Evolutionary conservation across 495 filamentous ascomycete species (phyloP).

Genomic region (Niebla homalea): DNA sequence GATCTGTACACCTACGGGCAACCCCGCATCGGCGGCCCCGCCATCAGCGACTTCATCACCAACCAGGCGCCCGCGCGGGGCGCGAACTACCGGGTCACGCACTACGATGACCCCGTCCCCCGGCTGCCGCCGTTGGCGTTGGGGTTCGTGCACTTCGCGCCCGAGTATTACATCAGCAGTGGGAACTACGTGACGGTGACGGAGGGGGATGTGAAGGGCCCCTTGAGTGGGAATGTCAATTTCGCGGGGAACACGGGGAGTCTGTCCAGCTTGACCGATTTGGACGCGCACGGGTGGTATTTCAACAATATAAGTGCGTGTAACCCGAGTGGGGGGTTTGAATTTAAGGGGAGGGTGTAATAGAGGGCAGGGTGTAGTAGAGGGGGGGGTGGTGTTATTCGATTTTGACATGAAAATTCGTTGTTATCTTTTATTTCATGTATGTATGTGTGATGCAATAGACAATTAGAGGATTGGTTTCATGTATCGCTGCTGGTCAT

Average conservation of each 20-base stretch:
- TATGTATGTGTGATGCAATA: too few relatives aligned
- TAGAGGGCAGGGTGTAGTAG: too few relatives aligned
- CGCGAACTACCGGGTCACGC: conserved; percentile 51
- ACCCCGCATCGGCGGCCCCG: conserved; percentile 51
- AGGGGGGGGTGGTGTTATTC: too few relatives aligned
- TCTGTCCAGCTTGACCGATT: conserved; percentile 12
- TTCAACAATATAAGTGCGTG: conserved; percentile 22
- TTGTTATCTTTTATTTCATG: too few relatives aligned
- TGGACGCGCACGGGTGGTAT: conserved; percentile 34
- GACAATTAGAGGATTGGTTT: too few relatives aligned
- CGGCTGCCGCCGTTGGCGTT: conserved; percentile 41
- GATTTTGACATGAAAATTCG: too few relatives aligned
- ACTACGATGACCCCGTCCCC: conserved; percentile 53
- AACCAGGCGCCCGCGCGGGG: conserved; percentile 23
- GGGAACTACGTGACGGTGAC: conserved; percentile 27
- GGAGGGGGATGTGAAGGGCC: conserved; percentile 25
- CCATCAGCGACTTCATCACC: conserved; percentile 42
- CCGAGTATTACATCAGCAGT: conserved; percentile 52
- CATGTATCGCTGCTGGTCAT: too few relatives aligned
- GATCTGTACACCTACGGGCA: conserved; percentile 55
- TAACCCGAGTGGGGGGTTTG: conserved; percentile 4
- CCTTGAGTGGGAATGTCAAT: conserved; percentile 25
- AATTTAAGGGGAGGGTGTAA: conserved; percentile 1
- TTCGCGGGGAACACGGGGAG: conserved; percentile 31
- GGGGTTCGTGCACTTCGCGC: conserved; percentile 48